Base-by-base conservation (phyloP, 768 basidiomycete species). In the Boletus pseudopeckii region DNA sequence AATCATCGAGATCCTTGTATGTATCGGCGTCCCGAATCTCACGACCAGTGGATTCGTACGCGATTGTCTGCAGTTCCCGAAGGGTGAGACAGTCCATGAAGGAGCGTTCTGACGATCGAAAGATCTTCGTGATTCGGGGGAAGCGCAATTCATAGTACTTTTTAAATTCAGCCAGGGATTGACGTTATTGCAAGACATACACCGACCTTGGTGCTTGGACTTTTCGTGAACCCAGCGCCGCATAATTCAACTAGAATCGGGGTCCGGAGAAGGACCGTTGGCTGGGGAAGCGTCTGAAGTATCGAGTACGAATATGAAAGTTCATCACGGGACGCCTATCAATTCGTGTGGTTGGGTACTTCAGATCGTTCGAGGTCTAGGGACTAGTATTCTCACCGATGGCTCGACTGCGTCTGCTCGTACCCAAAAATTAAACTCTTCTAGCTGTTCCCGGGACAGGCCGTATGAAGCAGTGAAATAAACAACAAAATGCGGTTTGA, bases 81-180 rank as follows among this genome's bases (percentile, higher is more conserved):
- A 85, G 71, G 22, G 75, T 72, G 30, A 78, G 61, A 18, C 78
- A 78, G 33, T 85, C 82, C 33, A 65, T 71, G 85, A 88, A 91
- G n/a, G 72, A 65, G 17, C 92, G 80, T 54, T 92, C 88, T 22
- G 65, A 69, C 0, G 72, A 62, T 7, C 85, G 80, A 66, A 80
- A 81, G 2, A 85, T 71, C 64, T 93, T 94, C 33, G 78, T 78
- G 30, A 95, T 76, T 45, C 93, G 77, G 0, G 93, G 90, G 66
- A 88, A 95, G 20, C 93, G 85, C 5, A 93, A 75, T 58, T 90
- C 90, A 64, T 94, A 94, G 62, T 85, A 76, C 90, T 92, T 55
- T 14, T 52, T 20, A 2, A 32, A 56, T 50, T 50, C 26, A 30
- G 42, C 34, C 49, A 40, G 45, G 34, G 11, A 10, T 45, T 36